Percentiles rank a stretch among this genome's conserved stretches.
Conservation (phyloP, 2,329 filamentous ascomycete species). For the Ceratocystis variospora region DNA sequence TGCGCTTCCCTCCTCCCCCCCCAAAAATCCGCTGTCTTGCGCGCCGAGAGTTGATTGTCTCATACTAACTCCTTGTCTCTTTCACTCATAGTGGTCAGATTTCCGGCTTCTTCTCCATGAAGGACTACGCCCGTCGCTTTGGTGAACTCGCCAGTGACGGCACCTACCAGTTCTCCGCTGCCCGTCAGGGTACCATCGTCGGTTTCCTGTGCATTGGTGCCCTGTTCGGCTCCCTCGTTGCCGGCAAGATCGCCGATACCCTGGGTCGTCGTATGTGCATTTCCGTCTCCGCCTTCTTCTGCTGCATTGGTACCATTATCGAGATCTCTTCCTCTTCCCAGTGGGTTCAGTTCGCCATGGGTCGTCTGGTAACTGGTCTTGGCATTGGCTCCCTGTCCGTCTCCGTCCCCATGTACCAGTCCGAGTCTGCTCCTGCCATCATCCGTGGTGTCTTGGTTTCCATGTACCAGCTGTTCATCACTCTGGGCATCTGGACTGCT, state of each 20-base stretch:
- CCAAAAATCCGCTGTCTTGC: background rate
- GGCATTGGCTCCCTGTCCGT: conserved; percentile 53
- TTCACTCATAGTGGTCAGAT: conserved; percentile 38
- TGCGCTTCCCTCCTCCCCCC: background rate
- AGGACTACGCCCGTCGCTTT: conserved; percentile 42
- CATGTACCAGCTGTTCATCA: conserved; percentile 56
- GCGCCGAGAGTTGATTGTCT: no score
- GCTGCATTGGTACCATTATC: conserved; percentile 49
- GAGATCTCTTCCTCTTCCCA: conserved; percentile 41
- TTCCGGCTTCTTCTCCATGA: conserved; percentile 48
- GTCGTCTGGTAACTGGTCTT: conserved; percentile 51
- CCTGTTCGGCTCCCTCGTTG: conserved; percentile 41
- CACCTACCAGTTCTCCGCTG: conserved; percentile 39
- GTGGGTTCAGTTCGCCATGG: conserved; percentile 53
- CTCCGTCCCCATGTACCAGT: conserved; percentile 54
- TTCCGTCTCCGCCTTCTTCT: conserved; percentile 47
- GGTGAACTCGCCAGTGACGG: conserved; percentile 30
- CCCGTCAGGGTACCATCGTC: conserved; percentile 48
- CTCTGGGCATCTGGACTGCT: conserved; percentile 48
- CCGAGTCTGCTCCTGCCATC: conserved; percentile 49
- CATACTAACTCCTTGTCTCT: conserved; percentile 15
- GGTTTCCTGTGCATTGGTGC: conserved; percentile 49
- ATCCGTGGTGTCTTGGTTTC: conserved; percentile 51
- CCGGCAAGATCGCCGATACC: conserved; percentile 47
- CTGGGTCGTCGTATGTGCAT: conserved; percentile 50